phyloP scores from a whole-genome alignment of 176 grass and related monocot species.

The Chrysopogon serrulatus region DNA sequence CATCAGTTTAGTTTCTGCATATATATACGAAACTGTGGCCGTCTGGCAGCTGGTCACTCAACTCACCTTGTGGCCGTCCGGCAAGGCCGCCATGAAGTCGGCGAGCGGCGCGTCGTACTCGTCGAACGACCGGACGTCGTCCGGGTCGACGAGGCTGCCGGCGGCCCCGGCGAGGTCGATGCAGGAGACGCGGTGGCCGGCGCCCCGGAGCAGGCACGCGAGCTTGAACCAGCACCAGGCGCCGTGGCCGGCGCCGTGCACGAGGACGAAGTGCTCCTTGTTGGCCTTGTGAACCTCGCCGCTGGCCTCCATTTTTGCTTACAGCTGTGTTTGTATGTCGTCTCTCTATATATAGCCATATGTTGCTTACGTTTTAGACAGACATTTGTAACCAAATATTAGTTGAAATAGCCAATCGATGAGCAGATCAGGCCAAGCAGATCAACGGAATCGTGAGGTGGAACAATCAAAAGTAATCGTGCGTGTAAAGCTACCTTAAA shows the following conservation, averaged over 20 bases:
- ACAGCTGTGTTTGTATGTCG: neutral
- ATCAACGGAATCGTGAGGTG: too few relatives aligned
- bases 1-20: neutral
- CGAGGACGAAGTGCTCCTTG: constrained; percentile 43
- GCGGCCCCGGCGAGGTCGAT: constrained; percentile 43
- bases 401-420: too few relatives aligned
- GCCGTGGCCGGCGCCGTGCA: constrained; percentile 52
- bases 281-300: neutral
- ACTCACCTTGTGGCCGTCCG: neutral
- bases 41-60: neutral
- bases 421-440: too few relatives aligned
- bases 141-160: constrained; percentile 30
- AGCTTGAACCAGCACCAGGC: constrained; percentile 67
- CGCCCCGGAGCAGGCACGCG: neutral
- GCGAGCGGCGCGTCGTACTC: neutral
- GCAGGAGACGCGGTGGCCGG: constrained; percentile 39
- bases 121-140: neutral
- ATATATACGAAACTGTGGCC: neutral
- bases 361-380: neutral
- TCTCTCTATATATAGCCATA: neutral
- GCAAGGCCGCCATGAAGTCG: neutral
- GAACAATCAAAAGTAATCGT: too few relatives aligned
- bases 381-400: neutral
- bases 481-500: too few relatives aligned
- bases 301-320: neutral